Evolutionary conservation across 1,284 basidiomycete genomes (phyloP), one percentile per base, ranked within the genome.

Genomic region (Sporisorium sorghi): DNA sequence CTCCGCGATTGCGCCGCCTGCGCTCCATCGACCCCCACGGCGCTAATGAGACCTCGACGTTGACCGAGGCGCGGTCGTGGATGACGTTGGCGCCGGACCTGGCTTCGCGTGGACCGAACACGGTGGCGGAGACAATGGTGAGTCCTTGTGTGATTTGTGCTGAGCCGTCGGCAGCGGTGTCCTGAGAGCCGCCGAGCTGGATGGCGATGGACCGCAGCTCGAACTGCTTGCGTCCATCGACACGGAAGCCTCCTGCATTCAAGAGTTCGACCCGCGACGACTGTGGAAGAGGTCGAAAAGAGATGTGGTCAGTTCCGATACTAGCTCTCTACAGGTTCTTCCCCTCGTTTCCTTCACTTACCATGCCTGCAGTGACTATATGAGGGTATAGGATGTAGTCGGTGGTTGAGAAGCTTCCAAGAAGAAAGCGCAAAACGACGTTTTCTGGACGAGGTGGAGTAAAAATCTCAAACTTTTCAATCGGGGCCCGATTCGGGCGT

Each of bases 101-200:
- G 1, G 93, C 91, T 86, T 98, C 96, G 66, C 93, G 87, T 0
- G 96, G 97, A 0, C 96, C 96, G 84, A 93, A 93, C 0, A 98
- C 92, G 50, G 91, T 90, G 10, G 92, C 92, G 17, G 90, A 87
- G 9, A 97, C 93, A 65, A 91, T 90, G 0, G 96, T 97, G 23
- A 98, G 88, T 2, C 97, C 96, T 85, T 98, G 95, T 3, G 90
- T 89, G 77, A 96, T 89, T 19, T 88, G 87, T 0, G 93, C 92
- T 23, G 91, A 91, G 28, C 95, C 96, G 79, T 98, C 94, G 26
- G 93, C 91, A 2, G 66, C 43, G 32, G 88, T 87, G 40, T 65
- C 58, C 44, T 49, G 47, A 32, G 74, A 69, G 55, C 64, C 62
- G 23, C 71, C 55, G 48, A 97, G 89, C 80, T 91, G 88, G 84